A percentile compares a stretch with the other conserved stretches of the same genome.
These are phyloP conservation scores for Boletus smithii DNA, from an alignment of 1,284 basidiomycete species.

Conservation along the genomic window DNA sequence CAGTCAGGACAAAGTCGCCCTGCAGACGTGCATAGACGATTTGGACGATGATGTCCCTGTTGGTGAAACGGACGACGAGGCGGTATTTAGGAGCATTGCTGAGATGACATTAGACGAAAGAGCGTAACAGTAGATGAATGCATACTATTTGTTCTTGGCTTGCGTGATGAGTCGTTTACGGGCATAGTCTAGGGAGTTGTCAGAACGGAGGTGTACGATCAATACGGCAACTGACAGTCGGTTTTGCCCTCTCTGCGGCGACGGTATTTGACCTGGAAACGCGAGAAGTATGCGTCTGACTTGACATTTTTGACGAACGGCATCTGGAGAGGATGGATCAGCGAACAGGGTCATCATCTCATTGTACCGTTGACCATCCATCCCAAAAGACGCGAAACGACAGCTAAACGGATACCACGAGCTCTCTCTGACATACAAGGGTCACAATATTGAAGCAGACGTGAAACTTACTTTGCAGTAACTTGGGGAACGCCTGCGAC, in stretches of 20 bases:
- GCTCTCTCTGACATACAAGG: not conserved
- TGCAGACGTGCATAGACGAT: constrained; percentile 97
- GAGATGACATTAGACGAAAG: constrained; percentile 10
- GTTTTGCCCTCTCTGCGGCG: constrained; percentile 97
- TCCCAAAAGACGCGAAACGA: constrained; percentile 13
- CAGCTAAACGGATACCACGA: not conserved
- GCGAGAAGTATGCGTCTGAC: constrained; percentile 92
- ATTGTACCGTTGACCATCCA: constrained; percentile 24
- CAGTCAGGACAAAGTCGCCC: constrained; percentile 91
- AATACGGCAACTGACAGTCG: constrained; percentile 66
- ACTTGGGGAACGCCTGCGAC: constrained; percentile 40
- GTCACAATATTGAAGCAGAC: not conserved
- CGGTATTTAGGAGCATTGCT: constrained; percentile 97
- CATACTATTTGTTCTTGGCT: constrained; percentile 99
- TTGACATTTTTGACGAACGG: constrained; percentile 89
- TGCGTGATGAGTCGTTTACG: constrained; percentile 95
- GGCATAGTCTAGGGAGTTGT: constrained; percentile 74
- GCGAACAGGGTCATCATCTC: constrained; percentile 24
- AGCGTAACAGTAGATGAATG: constrained; percentile 8
- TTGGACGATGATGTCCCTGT: constrained; percentile 89
- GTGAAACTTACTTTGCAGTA: constrained; percentile 53
- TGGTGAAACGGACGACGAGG: constrained; percentile 96
- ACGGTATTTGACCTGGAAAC: constrained; percentile 97
- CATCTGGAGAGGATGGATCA: constrained; percentile 52
- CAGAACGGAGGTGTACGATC: constrained; percentile 6